Evolutionary conservation across 352 stramenopile genomes (phyloP).

Genomic region (Saprolegnia parasitica): DNA sequence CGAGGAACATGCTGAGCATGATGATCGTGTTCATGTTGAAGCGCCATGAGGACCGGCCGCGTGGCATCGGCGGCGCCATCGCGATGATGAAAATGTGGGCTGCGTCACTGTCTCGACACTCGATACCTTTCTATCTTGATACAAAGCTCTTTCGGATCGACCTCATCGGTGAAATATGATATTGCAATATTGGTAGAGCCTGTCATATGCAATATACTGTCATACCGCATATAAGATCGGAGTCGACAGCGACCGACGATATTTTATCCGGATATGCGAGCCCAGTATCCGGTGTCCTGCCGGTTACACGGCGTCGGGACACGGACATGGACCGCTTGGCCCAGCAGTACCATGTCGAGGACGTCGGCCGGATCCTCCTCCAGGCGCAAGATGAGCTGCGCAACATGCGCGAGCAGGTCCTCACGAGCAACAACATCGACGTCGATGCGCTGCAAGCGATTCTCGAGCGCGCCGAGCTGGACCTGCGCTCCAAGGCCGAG

Average conservation of each 20-base stretch:
- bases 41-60: not conserved
- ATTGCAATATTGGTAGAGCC: too few species aligned
- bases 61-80: not conserved
- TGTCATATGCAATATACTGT: too few species aligned
- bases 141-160: not conserved
- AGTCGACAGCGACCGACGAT: too few species aligned
- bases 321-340: slow-evolving; percentile 61
- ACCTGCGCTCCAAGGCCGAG: slow-evolving; percentile 75
- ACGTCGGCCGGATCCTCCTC: slow-evolving; percentile 72
- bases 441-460: slow-evolving; percentile 56
- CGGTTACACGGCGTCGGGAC: not conserved
- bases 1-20: not conserved
- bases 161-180: too few species aligned
- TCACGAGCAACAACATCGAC: slow-evolving; percentile 34
- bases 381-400: slow-evolving; percentile 78
- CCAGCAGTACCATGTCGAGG: slow-evolving; percentile 76
- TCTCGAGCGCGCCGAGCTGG: slow-evolving; percentile 55
- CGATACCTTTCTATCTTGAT: slow-evolving; percentile 2
- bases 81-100: not conserved
- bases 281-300: not conserved
- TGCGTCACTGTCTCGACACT: not conserved
- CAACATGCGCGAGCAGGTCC: slow-evolving; percentile 67
- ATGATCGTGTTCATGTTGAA: slow-evolving; percentile 10
- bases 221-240: too few species aligned
- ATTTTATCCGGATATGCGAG: not conserved